Base-by-base conservation (phyloP, 352 stramenopile species). In the Phytophthora fragariaefolia region DNA sequence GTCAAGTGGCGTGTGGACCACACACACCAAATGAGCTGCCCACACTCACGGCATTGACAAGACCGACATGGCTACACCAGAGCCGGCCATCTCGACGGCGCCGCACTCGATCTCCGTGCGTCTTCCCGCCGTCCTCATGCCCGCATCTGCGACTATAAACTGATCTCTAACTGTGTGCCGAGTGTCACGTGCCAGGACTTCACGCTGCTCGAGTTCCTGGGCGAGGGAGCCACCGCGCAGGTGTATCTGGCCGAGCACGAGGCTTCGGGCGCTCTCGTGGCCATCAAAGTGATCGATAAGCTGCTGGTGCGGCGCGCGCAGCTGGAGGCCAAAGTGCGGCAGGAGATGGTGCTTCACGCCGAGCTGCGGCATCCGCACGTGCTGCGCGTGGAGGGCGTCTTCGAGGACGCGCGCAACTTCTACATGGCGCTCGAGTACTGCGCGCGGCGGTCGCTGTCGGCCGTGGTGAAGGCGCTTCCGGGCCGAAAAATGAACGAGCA, bases 231-330 rank as follows among this genome's bases (percentile, higher is more conserved):
- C 22, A 92, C 86, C 7, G 86, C 86, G 24, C 84, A 95, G 36
- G 82, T 95, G 42, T 93, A 95, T 72, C 56, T 90, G 38, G 86
- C 86, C 13, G 62, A 85, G 30, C 76, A 79, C 63, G 61, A 76
- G n/a, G 47, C 57, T n/a, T 76, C 74, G 1, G 58, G 46, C 10
- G 52, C 54, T 0, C 59, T 59, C 23, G 79, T 93, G n/a, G 87
- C 85, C 15, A 87, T 95, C 62, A 92, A 95, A 76, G 83, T 92
- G 53, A 81, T 95, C 40, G 87, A 95, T 71, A 93, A 95, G 66
- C 69, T 93, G 40, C 49, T 89, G 34, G 69, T 88, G 24, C 74
- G 74, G 18, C 85, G 87, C 49, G 71, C 82, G 47, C 71, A 90
- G 43, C 64, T 91, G 27, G 71, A 89, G 70, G 69, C 70, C 62